Base-by-base conservation (phyloP, 2,329 filamentous ascomycete species). In the Clonostachys solani region DNA sequence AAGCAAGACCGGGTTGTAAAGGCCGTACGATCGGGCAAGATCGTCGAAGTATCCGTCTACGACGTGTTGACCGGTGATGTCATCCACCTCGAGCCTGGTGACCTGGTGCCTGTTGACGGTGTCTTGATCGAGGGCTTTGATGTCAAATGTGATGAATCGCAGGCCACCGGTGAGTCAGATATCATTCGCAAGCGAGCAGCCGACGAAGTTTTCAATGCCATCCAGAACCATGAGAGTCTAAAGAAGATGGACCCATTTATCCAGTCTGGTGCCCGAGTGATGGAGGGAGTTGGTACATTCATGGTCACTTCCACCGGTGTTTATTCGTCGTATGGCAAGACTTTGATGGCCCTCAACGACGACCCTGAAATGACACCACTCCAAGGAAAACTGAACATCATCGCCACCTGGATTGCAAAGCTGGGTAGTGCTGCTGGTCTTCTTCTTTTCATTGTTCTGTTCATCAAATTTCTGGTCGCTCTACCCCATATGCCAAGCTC, bases 211-310 rank as follows among this genome's bases (percentile, higher is more conserved):
- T 86, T 75, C 58, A 73, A 74, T 17, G 84, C 84, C 23, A 87
- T 91, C 56, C 80, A 87, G 55, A 81, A 79, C 52, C 73, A 81
- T 54, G 78, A 85, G 40, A 74, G 73, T 42, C 72, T 85, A 19
- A 84, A 81, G 69, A 90, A 90, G 65, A 77, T 90, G 66, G 87
- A 92, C 53, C 87, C 87, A 0, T 89, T 92, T 56, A 89, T 96
- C 57, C 88, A 95, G 55, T 96, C 91, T 33, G 92, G 87, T 33
- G 78, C 83, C 45, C 86, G 86, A 52, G 85, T 90, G 49, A 85
- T 89, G 67, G 86, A 90, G 60, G 87, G 87, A 41, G 80, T 89
- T 9, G 87, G 87, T 12, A 89, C 83, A 3, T 91, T 83, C 56
- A 72, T 91, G 64, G 82, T 84, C 50, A 90, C 87, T 2, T 86